Evolutionary conservation across 1,139 yeast species (phyloP), one percentile per base, ranked within the genome.

Genomic region (Barnettozyma hawaiiensis): DNA sequence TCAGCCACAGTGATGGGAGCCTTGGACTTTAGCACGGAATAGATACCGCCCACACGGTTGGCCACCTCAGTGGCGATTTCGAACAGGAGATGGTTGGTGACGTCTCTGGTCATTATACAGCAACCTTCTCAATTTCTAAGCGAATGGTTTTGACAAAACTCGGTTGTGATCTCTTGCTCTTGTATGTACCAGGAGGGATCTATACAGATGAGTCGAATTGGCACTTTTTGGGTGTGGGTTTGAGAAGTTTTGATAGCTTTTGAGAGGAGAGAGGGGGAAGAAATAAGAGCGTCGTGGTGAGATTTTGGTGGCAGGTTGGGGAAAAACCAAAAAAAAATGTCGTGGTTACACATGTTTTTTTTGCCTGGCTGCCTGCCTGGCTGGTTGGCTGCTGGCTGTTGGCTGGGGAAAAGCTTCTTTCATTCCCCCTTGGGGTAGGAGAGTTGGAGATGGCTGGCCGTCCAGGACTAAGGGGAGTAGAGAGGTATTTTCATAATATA

Each of bases 61-160:
- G 97, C 97, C 40, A 92, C 97, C 64, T 92, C 98, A 5, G 98
- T 92, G 51, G 98, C 95, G 43, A 87, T 85, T 67, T 92, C 98
- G 60, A 92, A 89, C 42, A 92, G 75, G 46, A 89, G 71, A 61
- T 89, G 97, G 63, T 86, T 84, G 56, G 82, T 78, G 51, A 83
- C 74, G 64, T 83, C 87, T 68, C 92, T 76, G 28, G 82, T 69
- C 90, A 82, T 83, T 27, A 12, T 15, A 14, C 29, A 14, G 14
- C 12, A 5, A 11, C 27, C 14, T 9, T 22, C 3, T 7, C 11
- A 22, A 9, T 22, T n/a, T n/a, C n/a, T n/a, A n/a, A n/a, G n/a
- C n/a, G n/a, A n/a, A n/a, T n/a, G n/a, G n/a, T n/a, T n/a, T n/a
- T n/a, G n/a, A n/a, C n/a, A n/a, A n/a, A n/a, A n/a, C n/a, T n/a